phyloP scores from a whole-genome alignment of 176 grass and related monocot genomes.

The Carex pumila region DNA sequence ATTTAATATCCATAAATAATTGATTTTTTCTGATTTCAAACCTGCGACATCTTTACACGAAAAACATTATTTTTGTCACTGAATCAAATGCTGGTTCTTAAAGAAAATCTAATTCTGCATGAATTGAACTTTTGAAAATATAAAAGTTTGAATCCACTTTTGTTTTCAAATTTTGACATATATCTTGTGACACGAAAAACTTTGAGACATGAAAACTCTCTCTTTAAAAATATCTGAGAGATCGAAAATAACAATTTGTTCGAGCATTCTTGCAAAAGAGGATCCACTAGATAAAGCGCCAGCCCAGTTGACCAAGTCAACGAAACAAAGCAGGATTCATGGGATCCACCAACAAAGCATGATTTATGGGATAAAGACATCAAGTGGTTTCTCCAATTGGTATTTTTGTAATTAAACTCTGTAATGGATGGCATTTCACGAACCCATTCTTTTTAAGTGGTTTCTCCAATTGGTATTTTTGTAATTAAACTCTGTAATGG shows the following conservation, averaged over 20 bases:
- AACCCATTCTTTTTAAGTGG: not conserved
- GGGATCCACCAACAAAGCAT: not conserved
- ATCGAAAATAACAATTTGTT: not conserved
- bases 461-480: not conserved
- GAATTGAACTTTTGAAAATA: no score
- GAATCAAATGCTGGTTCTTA: no score
- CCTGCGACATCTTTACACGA: accelerated
- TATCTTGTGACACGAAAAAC: not conserved
- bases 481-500: not conserved
- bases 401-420: not conserved
- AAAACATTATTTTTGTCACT: no score
- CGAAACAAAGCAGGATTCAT: constrained; percentile 1
- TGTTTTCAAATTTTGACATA: no score
- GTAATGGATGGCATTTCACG: not conserved
- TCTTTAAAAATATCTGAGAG: not conserved
- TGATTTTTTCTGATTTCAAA: no score
- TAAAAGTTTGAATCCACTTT: no score
- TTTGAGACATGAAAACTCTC: no score
- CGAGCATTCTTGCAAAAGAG: not conserved
- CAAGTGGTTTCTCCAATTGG: not conserved
- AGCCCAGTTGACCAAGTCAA: not conserved
- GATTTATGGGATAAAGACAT: not conserved
- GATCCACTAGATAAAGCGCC: not conserved
- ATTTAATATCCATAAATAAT: no score
- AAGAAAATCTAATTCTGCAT: no score